A percentile compares a stretch with the other conserved stretches of the same genome.
phyloP scores from a whole-genome alignment of 352 stramenopile species.

The Globisporangium middletonii region DNA sequence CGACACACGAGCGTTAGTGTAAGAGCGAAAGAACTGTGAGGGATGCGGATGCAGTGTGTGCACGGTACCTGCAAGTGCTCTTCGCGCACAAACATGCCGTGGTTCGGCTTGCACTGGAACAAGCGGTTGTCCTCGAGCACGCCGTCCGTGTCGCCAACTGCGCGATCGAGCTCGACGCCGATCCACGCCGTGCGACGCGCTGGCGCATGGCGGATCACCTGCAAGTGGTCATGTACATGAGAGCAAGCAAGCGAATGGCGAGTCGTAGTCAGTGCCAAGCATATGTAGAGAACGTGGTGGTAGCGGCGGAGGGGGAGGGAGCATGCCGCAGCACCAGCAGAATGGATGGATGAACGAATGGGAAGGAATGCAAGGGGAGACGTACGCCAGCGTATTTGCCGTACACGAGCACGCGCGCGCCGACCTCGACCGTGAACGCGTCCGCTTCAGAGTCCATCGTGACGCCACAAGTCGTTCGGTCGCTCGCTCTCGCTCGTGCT shows the following conservation, averaged over 20 bases:
- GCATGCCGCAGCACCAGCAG: neutral
- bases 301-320: neutral
- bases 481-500: neutral
- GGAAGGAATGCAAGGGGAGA: constrained; percentile 3
- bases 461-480: neutral
- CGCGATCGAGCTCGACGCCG: constrained; percentile 82
- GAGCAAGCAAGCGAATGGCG: too few species aligned
- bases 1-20: neutral
- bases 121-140: constrained; percentile 56
- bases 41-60: neutral
- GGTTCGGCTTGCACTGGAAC: constrained; percentile 80
- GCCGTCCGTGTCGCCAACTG: constrained; percentile 75
- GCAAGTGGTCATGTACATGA: neutral
- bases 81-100: constrained; percentile 82
- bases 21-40: neutral
- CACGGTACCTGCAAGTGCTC: constrained; percentile 55
- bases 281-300: neutral
- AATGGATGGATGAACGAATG: neutral
- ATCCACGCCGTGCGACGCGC: constrained; percentile 46
- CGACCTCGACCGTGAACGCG: constrained; percentile 25
- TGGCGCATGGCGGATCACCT: constrained; percentile 68
- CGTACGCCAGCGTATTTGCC: constrained; percentile 76
- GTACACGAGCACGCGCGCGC: constrained; percentile 62
- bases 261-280: neutral
- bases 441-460: constrained; percentile 25